Percentiles rank a stretch among this genome's conserved stretches.
phyloP scores from a whole-genome alignment of 78 protist species.

The Planoprotostelium fungivorum region DNA sequence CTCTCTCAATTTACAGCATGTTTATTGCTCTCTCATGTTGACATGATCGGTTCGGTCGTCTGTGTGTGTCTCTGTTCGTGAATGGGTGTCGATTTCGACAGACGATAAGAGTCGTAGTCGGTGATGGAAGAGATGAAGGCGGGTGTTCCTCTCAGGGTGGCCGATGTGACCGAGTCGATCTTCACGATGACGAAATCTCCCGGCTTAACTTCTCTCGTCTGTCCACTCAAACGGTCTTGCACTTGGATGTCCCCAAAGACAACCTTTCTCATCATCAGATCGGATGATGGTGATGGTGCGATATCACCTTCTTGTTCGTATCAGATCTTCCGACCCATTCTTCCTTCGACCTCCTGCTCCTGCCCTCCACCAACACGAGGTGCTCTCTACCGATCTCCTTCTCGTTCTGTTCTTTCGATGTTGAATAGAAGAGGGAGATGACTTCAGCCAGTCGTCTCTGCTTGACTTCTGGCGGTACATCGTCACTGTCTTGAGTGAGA shows the following conservation, averaged over 20 bases:
- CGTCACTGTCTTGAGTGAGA: constrained; percentile 25
- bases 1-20: too few species aligned
- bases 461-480: constrained; percentile 21
- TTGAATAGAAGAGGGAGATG: constrained; percentile 26
- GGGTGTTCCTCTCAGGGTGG: background rate
- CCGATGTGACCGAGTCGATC: background rate
- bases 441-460: constrained; percentile 19
- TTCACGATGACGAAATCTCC: background rate
- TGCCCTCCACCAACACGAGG: constrained; percentile 40
- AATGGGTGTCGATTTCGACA: too few species aligned
- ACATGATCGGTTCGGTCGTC: too few species aligned
- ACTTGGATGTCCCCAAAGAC: background rate
- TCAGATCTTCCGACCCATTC: constrained; percentile 57
- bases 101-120: background rate
- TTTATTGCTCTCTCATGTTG: too few species aligned
- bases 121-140: background rate
- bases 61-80: too few species aligned
- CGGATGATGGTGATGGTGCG: background rate
- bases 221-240: background rate
- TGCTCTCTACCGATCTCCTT: constrained; percentile 45
- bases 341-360: constrained; percentile 27
- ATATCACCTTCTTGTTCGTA: constrained; percentile 48
- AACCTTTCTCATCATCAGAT: background rate
- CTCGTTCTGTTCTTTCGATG: constrained; percentile 13
- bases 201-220: background rate